Conservation (phyloP, 345 rosid species). For the Pseudoturritis turrita region DNA sequence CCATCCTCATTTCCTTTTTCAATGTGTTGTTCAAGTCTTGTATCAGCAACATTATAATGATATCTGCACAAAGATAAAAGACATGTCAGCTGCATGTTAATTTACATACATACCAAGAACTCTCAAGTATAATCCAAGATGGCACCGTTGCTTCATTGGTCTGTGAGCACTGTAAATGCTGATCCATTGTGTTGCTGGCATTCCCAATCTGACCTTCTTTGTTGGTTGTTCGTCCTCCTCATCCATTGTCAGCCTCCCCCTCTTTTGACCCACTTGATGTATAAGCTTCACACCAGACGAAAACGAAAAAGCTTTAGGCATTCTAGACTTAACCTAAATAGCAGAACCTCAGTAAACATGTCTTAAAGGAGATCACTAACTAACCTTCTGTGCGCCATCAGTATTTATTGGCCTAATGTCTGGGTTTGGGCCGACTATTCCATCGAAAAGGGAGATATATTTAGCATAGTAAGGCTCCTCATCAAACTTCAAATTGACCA, state of each 20-base stretch:
- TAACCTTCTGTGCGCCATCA: slow-evolving; percentile 96
- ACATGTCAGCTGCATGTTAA: slow-evolving; percentile 8
- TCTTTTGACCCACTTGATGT: slow-evolving; percentile 92
- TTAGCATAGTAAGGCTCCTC: slow-evolving; percentile 98
- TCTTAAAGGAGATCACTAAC: slow-evolving; percentile 9
- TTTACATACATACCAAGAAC: slow-evolving; percentile 1
- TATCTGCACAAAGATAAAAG: slow-evolving; percentile 46
- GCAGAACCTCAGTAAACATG: neutral
- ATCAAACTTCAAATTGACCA: slow-evolving; percentile 88
- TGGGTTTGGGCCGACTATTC: slow-evolving; percentile 87
- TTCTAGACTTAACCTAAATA: neutral
- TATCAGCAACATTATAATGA: slow-evolving; percentile 90
- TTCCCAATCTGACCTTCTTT: slow-evolving; percentile 93
- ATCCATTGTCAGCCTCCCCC: slow-evolving; percentile 81
- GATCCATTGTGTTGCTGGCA: slow-evolving; percentile 99
- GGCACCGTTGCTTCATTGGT: slow-evolving; percentile 93
- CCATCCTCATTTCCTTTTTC: slow-evolving; percentile 92
- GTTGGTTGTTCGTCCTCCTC: slow-evolving; percentile 94
- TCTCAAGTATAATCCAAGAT: neutral
- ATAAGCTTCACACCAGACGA: slow-evolving; percentile 57
- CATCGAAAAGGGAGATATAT: slow-evolving; percentile 86
- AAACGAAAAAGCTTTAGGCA: slow-evolving; percentile 10
- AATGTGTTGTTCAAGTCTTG: slow-evolving; percentile 73
- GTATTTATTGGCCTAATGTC: slow-evolving; percentile 95
- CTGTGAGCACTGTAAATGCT: slow-evolving; percentile 93